Conservation (phyloP, 352 stramenopile genomes). For the Albugo candida region DNA sequence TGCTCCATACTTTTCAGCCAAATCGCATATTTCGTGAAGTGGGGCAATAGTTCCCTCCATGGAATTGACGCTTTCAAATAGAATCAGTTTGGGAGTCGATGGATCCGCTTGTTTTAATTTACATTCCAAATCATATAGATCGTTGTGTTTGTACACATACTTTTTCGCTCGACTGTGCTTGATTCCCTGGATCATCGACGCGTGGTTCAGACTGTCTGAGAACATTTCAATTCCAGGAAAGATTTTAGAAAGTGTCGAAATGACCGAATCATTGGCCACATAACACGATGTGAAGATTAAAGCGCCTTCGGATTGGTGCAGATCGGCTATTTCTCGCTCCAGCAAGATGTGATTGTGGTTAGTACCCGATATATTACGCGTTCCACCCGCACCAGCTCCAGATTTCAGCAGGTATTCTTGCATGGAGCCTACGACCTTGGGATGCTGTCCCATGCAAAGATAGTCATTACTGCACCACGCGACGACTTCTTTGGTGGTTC, state of each 20-base stretch:
- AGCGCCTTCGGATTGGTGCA: constrained; percentile 72
- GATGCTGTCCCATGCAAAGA: constrained; percentile 79
- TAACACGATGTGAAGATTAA: constrained; percentile 82
- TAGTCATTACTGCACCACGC: constrained; percentile 85
- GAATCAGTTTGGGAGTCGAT: constrained; percentile 58
- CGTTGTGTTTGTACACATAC: constrained; percentile 77
- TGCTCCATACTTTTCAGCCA: constrained; percentile 80
- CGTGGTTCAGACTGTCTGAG: constrained; percentile 82
- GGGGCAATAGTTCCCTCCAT: constrained; percentile 77
- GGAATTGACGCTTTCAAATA: constrained; percentile 77
- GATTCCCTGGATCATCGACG: constrained; percentile 77
- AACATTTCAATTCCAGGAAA: constrained; percentile 81
- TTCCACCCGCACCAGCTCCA: constrained; percentile 63
- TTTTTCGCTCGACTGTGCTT: constrained; percentile 58
- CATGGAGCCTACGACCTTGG: constrained; percentile 70
- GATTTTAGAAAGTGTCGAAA: constrained; percentile 78
- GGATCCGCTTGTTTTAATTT: constrained; percentile 54
- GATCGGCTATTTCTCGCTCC: constrained; percentile 60
- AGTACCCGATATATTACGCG: constrained; percentile 80
- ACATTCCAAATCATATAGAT: constrained; percentile 54
- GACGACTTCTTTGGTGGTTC: constrained; percentile 58
- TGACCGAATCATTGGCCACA: constrained; percentile 80
- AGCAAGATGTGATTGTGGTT: constrained; percentile 83
- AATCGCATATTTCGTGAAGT: constrained; percentile 66
- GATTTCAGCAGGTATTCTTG: constrained; percentile 64